Base-by-base conservation (phyloP, 345 rosid species). In the Eucalyptus erythrocorys region DNA sequence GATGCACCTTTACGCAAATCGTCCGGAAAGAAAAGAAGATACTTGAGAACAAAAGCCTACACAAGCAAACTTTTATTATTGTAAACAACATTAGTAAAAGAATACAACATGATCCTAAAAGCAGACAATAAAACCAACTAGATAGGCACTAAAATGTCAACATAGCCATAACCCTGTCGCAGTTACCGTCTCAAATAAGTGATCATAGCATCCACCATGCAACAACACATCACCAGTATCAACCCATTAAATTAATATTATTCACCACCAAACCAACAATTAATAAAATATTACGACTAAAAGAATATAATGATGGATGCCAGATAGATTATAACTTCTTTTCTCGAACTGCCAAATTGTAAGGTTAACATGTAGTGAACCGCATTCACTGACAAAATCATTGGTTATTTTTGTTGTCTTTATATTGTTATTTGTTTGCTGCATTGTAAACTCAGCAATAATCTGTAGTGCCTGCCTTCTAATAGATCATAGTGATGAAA, bases 1-100 rank as follows among this genome's bases (percentile, higher is more conserved):
- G 91, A 87, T 48, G 89, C 91, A 91, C 81, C 90, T 92, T 92
- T 92, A 89, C 89, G 93, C 86, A 93, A 57, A 89, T 95, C 98
- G 91, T 93, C 94, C 43, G 94, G 96, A 93, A 92, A 95, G 96
- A 96, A 98, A 92, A 96, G 93, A 90, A 98, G 96, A 93, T 96
- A 89, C 91, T 98, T 98, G 90, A 98, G 97, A 92, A 97, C 97
- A 93, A 94, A 98, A 88, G 99, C 99, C 99, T 98, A 94, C 90
- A 86, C 43, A 21, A 53, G 53, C 53, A 86, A 85, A 89, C 84
- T 40, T 76, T 76, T 76, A 76, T 76, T 76, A 76, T 76, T 76
- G 84, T 24, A 76, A 76, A 76, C 5, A 76, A 40, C 84, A 76
- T 40, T 37, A 76, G 47, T 76, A 76, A 76, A 76, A 76, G 47